A percentile compares a stretch with the other conserved stretches of the same genome.
Conservation (phyloP, 805 yeast genomes). For the Tetrapisispora namnaoensis region DNA sequence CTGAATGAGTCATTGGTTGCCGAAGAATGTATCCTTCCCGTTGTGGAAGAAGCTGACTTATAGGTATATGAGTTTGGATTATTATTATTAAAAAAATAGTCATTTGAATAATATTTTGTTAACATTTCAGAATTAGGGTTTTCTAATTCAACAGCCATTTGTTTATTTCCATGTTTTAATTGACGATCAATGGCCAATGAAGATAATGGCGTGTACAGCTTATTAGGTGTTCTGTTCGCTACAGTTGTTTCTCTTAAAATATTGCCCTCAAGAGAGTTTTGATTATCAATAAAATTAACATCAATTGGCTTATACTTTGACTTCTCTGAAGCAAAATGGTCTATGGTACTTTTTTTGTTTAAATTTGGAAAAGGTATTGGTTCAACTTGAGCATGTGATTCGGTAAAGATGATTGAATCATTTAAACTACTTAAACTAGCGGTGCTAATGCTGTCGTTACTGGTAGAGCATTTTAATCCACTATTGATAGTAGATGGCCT, state of each 20-base stretch:
- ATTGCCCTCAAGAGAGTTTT: neutral
- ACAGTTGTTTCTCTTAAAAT: neutral
- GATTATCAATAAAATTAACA: neutral
- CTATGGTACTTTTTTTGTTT: neutral
- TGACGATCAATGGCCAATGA: conserved; percentile 1
- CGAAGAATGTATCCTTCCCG: conserved; percentile 5
- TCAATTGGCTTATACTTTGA: neutral
- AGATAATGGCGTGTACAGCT: neutral
- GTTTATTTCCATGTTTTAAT: neutral
- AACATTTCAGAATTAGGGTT: neutral
- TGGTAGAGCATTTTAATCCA: neutral
- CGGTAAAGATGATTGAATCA: conserved; percentile 18
- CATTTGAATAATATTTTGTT: neutral
- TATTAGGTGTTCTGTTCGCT: neutral
- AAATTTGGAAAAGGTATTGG: conserved; percentile 31
- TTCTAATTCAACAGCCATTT: neutral
- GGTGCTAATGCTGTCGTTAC: conserved; percentile 5
- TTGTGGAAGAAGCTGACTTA: neutral
- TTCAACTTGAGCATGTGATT: conserved; percentile 28
- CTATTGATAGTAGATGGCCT: neutral
- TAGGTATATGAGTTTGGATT: neutral
- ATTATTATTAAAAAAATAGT: neutral
- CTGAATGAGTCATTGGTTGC: conserved; percentile 8
- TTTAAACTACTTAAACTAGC: conserved; percentile 1
- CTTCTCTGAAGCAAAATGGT: neutral